Percentiles rank a stretch among this genome's conserved stretches.
phyloP scores from a whole-genome alignment of 108 stramenopile genomes.

The Aurantiochytrium sp. region DNA sequence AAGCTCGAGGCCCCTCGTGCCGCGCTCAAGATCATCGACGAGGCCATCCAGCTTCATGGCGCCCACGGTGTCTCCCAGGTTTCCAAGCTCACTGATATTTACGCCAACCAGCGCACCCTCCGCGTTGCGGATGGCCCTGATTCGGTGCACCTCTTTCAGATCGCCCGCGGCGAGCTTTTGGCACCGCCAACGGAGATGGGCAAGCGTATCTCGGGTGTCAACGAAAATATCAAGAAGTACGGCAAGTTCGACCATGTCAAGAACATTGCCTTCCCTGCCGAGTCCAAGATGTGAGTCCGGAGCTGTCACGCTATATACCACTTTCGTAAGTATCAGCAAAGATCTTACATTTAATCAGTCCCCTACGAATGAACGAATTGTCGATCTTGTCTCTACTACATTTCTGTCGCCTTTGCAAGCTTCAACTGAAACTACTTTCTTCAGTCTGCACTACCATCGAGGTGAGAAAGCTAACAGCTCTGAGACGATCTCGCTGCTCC shows the following conservation, averaged over 20 bases:
- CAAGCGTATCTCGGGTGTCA: background rate
- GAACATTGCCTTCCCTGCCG: background rate
- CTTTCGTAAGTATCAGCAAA: no score
- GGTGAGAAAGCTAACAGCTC: background rate
- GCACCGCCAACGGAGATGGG: background rate
- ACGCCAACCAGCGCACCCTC: slow-evolving; percentile 68
- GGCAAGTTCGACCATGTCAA: slow-evolving; percentile 17
- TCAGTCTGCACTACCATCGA: no score
- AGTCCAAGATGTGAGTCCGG: background rate
- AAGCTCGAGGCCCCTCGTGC: background rate
- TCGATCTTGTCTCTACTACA: no score
- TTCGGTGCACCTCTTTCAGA: slow-evolving; percentile 57
- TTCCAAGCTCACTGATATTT: slow-evolving; percentile 68
- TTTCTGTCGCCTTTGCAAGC: no score
- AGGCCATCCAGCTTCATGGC: slow-evolving; percentile 77
- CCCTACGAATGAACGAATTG: no score
- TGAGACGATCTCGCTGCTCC: background rate
- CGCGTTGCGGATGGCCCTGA: slow-evolving; percentile 94
- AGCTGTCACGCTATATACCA: background rate
- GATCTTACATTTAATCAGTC: no score
- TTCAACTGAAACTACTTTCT: no score
- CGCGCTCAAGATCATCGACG: slow-evolving; percentile 61
- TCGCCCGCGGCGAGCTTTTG: background rate
- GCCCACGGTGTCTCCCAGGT: slow-evolving; percentile 75
- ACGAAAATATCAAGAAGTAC: background rate